These are phyloP conservation scores for Stachybotrys chartarum DNA, from an alignment of 2,329 filamentous ascomycete species.

Conservation along the genomic window DNA sequence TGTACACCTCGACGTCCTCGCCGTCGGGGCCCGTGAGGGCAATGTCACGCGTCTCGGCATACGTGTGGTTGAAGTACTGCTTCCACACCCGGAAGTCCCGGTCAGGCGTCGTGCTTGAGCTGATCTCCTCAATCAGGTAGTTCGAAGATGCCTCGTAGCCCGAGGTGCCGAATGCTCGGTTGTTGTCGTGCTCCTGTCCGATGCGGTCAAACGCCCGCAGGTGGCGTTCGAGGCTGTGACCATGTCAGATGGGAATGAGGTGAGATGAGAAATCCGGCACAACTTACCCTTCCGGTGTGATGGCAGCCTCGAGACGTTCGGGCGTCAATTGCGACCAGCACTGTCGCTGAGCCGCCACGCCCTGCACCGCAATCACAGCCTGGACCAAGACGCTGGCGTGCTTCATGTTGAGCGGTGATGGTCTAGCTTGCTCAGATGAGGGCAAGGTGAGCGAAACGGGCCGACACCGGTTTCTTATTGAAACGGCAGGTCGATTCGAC, in stretches of 20 bases:
- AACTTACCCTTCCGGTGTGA: constrained; percentile 21
- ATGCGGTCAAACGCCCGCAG: constrained; percentile 48
- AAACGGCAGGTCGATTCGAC: background rate
- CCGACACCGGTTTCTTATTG: no score
- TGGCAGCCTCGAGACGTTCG: constrained; percentile 31
- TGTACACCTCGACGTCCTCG: constrained; percentile 32
- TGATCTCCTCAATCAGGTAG: constrained; percentile 42
- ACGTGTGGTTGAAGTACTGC: constrained; percentile 38
- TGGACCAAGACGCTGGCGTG: background rate
- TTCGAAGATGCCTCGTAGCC: constrained; percentile 53
- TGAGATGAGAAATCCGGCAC: background rate
- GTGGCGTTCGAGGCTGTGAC: constrained; percentile 34
- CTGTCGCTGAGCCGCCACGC: background rate
- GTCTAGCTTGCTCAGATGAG: no score
- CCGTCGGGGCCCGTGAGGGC: constrained; percentile 36
- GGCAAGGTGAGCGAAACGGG: no score
- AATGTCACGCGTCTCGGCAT: constrained; percentile 33
- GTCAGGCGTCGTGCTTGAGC: constrained; percentile 23
- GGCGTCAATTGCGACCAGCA: constrained; percentile 18
- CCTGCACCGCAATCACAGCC: background rate
- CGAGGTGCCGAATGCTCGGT: constrained; percentile 51
- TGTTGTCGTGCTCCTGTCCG: constrained; percentile 46
- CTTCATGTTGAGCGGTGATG: background rate
- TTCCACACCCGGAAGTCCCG: constrained; percentile 35
- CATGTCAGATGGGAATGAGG: background rate